Base-by-base conservation (phyloP, 2,329 filamentous ascomycete genomes). In the Coniochaeta sp. region DNA sequence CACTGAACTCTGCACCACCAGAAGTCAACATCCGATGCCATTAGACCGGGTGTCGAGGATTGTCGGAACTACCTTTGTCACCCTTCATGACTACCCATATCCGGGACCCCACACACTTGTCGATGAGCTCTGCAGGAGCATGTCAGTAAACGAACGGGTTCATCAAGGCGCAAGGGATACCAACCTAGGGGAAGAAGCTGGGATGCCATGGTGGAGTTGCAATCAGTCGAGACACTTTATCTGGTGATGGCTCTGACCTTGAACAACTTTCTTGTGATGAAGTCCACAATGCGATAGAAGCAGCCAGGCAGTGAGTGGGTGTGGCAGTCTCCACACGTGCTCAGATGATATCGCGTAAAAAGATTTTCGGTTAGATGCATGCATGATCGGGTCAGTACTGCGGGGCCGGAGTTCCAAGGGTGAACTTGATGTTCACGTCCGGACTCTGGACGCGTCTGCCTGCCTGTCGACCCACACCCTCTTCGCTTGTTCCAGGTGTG, bases 51-150 rank as follows among this genome's bases (percentile, higher is more conserved):
- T 14, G 4, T 52, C 47, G 12, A 28, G 22, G 26, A 28, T 30
- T 30, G 26, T 17, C 8, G 42, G 52, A 73, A 38, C 17, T 77
- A 96, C 95, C 95, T 81, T 97, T 98, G 73, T 98, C 95, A 66
- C 93, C 91, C 78, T 99, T 99, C 95, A 99, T 99, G 69, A 99
- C 87, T 64, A 99, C 93, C 93, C 93, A 97, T 75, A 99, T 98
- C 69, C 89, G 89, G 59, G 93, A 98, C 63, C 95, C 95, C 66
- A 99, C 93, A 73, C 95, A 99, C 77, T 97, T 97, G 81, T 99
- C 95, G 75, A 99, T 98, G 72, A 99, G 86, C 77, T 99, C 95
- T 96, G 71, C 64, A 56, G 50, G 2, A 19, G 10, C 52, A 16
- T 59, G 66, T 72, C 62, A 71, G 67, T 54, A n/a, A 38, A 24